Evolutionary conservation across 768 basidiomycete species (phyloP).

Genomic region (Flagelloscypha sp.): DNA sequence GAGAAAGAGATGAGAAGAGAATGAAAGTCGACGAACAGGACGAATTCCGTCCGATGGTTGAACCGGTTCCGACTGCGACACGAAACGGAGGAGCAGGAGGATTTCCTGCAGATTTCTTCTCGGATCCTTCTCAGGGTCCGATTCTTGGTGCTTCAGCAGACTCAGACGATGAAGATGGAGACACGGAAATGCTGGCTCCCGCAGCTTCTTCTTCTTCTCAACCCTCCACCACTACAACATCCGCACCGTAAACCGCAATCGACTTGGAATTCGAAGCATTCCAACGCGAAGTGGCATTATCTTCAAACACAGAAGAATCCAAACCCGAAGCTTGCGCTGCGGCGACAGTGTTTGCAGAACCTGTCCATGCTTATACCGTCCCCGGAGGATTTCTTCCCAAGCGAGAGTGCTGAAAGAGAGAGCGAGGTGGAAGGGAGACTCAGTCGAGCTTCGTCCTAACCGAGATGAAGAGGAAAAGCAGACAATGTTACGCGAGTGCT

Average conservation of each 20-base stretch:
- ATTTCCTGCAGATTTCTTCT: slow-evolving; percentile 73
- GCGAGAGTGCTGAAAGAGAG: no score
- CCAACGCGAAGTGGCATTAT: slow-evolving; percentile 52
- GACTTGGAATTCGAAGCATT: slow-evolving; percentile 73
- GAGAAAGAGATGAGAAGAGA: slow-evolving; percentile 20
- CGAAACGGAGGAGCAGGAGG: slow-evolving; percentile 28
- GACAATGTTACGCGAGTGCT: no score
- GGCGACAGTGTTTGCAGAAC: slow-evolving; percentile 67
- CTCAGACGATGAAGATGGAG: slow-evolving; percentile 37
- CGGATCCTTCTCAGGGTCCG: slow-evolving; percentile 56
- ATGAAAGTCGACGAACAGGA: slow-evolving; percentile 25
- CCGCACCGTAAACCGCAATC: slow-evolving; percentile 26
- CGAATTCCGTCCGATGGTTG: no score
- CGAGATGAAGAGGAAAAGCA: no score
- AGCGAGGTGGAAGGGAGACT: no score
- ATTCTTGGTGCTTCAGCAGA: slow-evolving; percentile 23
- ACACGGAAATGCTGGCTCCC: slow-evolving; percentile 13
- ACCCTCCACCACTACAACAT: slow-evolving; percentile 12
- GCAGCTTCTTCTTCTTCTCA: no score
- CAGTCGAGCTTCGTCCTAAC: no score
- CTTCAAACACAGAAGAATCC: slow-evolving; percentile 26
- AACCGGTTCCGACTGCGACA: no score
- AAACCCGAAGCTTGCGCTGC: slow-evolving; percentile 47
- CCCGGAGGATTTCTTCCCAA: slow-evolving; percentile 40
- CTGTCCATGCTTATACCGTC: slow-evolving; percentile 42